Percentiles rank a stretch among this genome's conserved stretches.
phyloP scores from a whole-genome alignment of 768 basidiomycete species.

The Tulasnella sp. region DNA sequence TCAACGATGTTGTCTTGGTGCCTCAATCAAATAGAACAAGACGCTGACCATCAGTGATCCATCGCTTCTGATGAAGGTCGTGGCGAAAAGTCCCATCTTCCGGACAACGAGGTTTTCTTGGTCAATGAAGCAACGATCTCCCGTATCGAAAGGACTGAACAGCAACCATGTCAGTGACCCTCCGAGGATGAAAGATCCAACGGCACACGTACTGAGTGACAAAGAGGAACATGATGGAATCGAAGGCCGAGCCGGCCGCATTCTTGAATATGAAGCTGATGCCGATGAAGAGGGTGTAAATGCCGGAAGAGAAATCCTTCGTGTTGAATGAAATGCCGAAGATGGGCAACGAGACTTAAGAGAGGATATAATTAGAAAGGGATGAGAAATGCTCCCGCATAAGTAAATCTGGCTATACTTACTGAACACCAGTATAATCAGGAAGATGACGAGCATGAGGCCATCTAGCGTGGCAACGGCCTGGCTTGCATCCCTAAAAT shows the following conservation, averaged over 20 bases:
- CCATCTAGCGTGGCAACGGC: conserved; percentile 55
- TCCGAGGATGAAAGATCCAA: neutral
- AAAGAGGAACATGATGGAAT: conserved; percentile 72
- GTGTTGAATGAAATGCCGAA: conserved; percentile 57
- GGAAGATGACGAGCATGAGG: conserved; percentile 51
- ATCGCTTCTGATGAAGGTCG: conserved; percentile 48
- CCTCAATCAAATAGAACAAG: neutral
- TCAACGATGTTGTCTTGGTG: neutral
- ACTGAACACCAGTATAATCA: conserved; percentile 54
- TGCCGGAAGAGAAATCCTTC: conserved; percentile 44
- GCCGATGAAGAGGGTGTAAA: conserved; percentile 52
- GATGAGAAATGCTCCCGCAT: neutral
- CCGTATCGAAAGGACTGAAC: conserved; percentile 63
- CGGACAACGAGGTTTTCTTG: conserved; percentile 65
- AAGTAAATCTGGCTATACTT: conserved; percentile 1
- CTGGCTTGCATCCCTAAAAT: conserved; percentile 41
- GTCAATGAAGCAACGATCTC: conserved; percentile 70
- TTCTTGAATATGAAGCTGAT: conserved; percentile 74
- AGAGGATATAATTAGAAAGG: neutral
- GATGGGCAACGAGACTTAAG: conserved; percentile 47
- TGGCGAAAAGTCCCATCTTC: conserved; percentile 71
- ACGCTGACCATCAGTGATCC: conserved; percentile 6
- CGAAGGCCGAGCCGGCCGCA: conserved; percentile 59
- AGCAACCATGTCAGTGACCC: neutral
- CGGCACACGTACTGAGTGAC: conserved; percentile 58